These are phyloP conservation scores for Sphagnum tenellum DNA, from an alignment of 225 moss, liverwort and hornwort genomes.

Conservation along the genomic window DNA sequence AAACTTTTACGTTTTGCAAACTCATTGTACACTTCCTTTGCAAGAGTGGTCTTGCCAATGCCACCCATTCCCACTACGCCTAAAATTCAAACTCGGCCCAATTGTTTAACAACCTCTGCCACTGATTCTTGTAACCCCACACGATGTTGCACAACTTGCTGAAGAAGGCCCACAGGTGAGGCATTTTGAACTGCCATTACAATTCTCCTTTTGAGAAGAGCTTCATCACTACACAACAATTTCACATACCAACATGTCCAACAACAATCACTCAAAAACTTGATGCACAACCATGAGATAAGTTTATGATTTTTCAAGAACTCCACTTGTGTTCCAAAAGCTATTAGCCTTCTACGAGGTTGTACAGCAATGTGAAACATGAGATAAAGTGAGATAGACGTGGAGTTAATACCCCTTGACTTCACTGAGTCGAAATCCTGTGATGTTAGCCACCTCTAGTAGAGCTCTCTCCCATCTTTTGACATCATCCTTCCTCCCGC, in stretches of 20 bases:
- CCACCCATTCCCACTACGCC: constrained; percentile 6
- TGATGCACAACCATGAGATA: too few relatives aligned
- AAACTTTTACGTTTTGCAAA: background rate
- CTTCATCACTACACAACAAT: background rate
- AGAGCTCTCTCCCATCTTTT: background rate
- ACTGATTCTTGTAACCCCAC: constrained; percentile 3
- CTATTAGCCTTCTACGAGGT: too few relatives aligned
- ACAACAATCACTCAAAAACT: too few relatives aligned
- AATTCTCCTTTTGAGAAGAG: constrained; percentile 5
- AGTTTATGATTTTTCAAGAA: too few relatives aligned
- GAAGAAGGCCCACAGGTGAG: background rate
- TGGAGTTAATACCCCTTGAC: background rate
- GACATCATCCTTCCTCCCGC: too few relatives aligned
- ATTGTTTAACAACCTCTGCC: background rate
- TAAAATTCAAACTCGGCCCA: background rate
- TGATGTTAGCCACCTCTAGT: constrained; percentile 2
- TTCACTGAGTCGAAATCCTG: background rate
- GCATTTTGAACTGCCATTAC: constrained; percentile 3
- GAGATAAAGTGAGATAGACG: too few relatives aligned
- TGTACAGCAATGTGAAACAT: too few relatives aligned
- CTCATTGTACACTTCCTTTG: constrained; percentile 1
- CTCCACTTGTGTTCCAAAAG: too few relatives aligned
- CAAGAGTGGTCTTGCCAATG: constrained; percentile 11
- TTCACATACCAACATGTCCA: too few relatives aligned
- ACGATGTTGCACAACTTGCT: background rate